Evolutionary conservation across 768 basidiomycete genomes (phyloP).

Genomic region (Boletus bicolor): DNA sequence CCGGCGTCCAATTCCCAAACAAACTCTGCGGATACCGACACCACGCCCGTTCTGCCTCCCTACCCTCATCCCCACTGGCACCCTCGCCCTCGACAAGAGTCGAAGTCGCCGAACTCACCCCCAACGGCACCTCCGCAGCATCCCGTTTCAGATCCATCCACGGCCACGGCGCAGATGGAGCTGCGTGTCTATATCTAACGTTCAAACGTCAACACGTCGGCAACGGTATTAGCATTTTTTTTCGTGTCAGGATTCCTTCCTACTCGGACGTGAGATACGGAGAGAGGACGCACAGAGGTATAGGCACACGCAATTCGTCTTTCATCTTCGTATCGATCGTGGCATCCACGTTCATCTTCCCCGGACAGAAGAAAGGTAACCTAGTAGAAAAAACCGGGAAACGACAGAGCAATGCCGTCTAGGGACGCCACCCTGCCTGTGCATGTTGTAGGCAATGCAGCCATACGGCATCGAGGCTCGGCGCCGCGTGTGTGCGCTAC

Average conservation of each 20-base stretch:
- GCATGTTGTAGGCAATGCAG: background rate
- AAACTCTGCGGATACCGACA: constrained; percentile 41
- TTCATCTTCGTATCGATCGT: background rate
- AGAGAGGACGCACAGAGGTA: background rate
- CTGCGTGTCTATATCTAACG: constrained; percentile 17
- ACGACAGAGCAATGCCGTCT: background rate
- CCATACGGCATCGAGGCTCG: background rate
- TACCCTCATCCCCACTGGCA: background rate
- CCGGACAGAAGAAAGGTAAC: no score
- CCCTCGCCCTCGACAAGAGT: background rate
- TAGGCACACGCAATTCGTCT: background rate
- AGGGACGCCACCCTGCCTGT: background rate
- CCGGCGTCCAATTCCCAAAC: constrained; percentile 49
- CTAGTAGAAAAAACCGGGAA: background rate
- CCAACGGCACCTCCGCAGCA: background rate
- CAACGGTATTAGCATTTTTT: no score
- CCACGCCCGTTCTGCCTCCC: constrained; percentile 16
- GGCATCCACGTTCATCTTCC: background rate
- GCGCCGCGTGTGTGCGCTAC: no score
- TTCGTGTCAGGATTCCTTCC: no score
- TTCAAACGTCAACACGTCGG: no score
- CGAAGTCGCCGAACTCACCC: background rate
- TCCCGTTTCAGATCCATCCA: constrained; percentile 24
- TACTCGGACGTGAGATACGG: background rate
- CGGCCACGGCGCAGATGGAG: constrained; percentile 34